Base-by-base conservation (phyloP, 2,329 filamentous ascomycete species). In the Elsinoe ampelina region DNA sequence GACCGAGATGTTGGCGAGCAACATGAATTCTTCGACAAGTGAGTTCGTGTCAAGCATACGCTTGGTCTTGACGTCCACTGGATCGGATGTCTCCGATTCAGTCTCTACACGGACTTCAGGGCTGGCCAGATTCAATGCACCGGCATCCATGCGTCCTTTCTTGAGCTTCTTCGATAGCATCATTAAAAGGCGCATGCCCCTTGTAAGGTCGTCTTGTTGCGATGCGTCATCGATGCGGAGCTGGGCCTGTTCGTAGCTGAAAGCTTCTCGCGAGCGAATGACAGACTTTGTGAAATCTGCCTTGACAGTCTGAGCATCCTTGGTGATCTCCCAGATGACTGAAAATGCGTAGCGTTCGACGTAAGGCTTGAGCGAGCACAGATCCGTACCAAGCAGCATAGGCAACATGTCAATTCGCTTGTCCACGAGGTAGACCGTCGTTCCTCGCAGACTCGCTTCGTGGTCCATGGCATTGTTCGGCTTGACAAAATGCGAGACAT, bases 361-460 rank as follows among this genome's bases (percentile, higher is more conserved):
- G 65, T 96, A 93, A 0, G 93, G 93, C 71, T 97, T 97, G 17
- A 98, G 77, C 0, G 93, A 98, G 74, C 93, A 98, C 1, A 98
- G 78, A 66, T 98, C 91, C 0, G 93, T 98, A 58, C 93, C 93
- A 11, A 98, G 84, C 32, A 98, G 84, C 80, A 90, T 91, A 1
- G 95, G 95, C 70, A 98, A 80, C 95, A 98, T 98, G 76, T 98
- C 95, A 65, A 98, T 98, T 65, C 93, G 90, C 78, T 98, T 98
- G 72, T 98, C 93, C 2, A 98, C 93, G 13, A 98, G 78, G 69
- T 98, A 98, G 26, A 98, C 93, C 0, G 92, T 97, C 3, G 93
- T 97, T 60, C 93, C 93, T 65, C 93, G 86, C 66, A 95, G 83
- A 67, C 89, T 93, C 2, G 93, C 93, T 73, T 98, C 93, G 48